Base-by-base conservation (phyloP, 2,329 filamentous ascomycete genomes). In the Magnaporthiopsis poae region DNA sequence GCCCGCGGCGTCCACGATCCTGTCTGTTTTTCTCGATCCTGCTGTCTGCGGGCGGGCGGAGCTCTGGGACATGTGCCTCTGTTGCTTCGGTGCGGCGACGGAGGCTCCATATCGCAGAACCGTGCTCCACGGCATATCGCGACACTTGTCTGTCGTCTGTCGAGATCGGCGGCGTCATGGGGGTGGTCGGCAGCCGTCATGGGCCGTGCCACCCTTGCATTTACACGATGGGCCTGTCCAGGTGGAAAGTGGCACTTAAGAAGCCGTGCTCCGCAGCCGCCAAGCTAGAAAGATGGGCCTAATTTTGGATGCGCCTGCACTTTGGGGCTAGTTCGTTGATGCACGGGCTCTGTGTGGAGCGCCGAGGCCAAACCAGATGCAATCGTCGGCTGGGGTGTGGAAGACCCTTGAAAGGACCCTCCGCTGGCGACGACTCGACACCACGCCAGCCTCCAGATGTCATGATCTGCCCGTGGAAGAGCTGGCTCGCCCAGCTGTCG, bases 281-380 rank as follows among this genome's bases (percentile, higher is more conserved):
- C 60, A 25, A 61, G 31, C 60, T 29, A 9, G 52, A 59, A 64
- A 60, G 25, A 64, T 59, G 63, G 63, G 63, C 29, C 63, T 65
- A 65, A 65, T 65, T 65, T 65, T 65, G 63, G 52, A 64, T 46
- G 35, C 39, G 27, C 35, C 33, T 63, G 62, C 46, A 29, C 29
- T 63, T 29, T 29, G 36, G 56, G 63, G 52, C 63, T 65, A 65
- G 29, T 35, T 35, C 18, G 8, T 60, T 39, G 33, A 27, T 25
- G 64, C 64, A 65, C 64, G 39, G 64, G 33, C 64, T 21, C 39
- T 46, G 7, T 56, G n/a, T 56, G 46, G 46, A 56, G 21, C 46
- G 46, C 46, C 9, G 46, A 56, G 46, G 21, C 46, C 46, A 56
- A 56, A n/a, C 18, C 46, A n/a, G 46, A 56, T 56, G n/a, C 46